A percentile compares a stretch with the other conserved stretches of the same genome.
Conservation (phyloP, 805 yeast genomes). For the Saturnispora serradocipensis region DNA sequence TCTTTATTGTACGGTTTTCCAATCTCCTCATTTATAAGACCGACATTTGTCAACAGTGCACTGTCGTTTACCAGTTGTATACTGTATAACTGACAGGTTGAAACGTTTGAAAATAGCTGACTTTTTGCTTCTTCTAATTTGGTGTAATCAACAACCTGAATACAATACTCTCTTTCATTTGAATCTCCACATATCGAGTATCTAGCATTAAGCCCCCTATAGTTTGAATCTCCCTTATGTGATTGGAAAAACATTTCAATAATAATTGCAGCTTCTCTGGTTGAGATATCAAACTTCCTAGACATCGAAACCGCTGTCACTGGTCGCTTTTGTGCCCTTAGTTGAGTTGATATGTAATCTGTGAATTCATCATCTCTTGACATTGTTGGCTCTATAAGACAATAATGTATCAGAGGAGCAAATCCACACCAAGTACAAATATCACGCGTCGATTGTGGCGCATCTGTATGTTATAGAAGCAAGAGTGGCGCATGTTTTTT, state of each 20-base stretch:
- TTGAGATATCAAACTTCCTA: slow-evolving; percentile 14
- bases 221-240: slow-evolving; percentile 11
- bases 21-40: slow-evolving; percentile 13
- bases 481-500: neutral
- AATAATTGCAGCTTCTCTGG: slow-evolving; percentile 15
- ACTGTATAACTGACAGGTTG: slow-evolving; percentile 18
- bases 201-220: slow-evolving; percentile 12
- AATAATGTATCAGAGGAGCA: neutral
- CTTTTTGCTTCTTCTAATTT: slow-evolving; percentile 15
- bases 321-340: slow-evolving; percentile 14
- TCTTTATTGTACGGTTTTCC: slow-evolving; percentile 12
- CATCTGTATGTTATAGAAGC: neutral
- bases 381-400: neutral
- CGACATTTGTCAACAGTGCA: slow-evolving; percentile 15
- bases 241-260: slow-evolving; percentile 17
- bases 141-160: slow-evolving; percentile 8
- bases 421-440: neutral
- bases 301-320: slow-evolving; percentile 21
- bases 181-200: slow-evolving; percentile 11
- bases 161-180: slow-evolving; percentile 1
- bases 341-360: slow-evolving; percentile 1
- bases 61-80: slow-evolving; percentile 13
- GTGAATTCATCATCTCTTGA: neutral
- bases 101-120: slow-evolving; percentile 11
- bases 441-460: slow-evolving; percentile 2